These are phyloP conservation scores for Saccharum spontaneum DNA, from an alignment of 176 grass and related monocot species.

Conservation along the genomic window DNA sequence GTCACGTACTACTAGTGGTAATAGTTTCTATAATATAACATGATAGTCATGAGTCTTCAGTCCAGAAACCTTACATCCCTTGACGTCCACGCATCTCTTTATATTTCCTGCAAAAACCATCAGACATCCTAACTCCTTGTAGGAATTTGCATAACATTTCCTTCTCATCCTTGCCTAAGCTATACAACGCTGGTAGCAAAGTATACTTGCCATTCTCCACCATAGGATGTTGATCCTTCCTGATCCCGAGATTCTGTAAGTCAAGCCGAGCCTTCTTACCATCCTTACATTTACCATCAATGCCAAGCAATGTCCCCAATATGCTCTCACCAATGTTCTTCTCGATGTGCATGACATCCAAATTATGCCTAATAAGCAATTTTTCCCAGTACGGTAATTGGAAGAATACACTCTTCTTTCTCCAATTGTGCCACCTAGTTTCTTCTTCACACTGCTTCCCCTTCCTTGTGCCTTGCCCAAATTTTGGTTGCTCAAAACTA, in stretches of 20 bases:
- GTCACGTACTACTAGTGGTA: background rate
- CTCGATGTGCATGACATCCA: constrained; percentile 27
- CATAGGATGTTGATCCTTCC: background rate
- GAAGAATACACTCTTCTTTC: background rate
- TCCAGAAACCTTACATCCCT: background rate
- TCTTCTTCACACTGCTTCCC: background rate
- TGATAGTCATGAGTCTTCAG: constrained; percentile 32
- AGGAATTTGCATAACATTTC: background rate
- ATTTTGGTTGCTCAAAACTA: background rate
- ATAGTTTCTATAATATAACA: constrained; percentile 20
- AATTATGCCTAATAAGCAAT: background rate
- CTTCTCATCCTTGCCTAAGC: constrained; percentile 5
- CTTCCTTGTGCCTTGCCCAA: background rate
- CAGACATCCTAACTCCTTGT: background rate
- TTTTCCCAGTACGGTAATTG: background rate
- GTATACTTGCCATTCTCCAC: constrained; percentile 9
- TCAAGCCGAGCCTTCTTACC: background rate
- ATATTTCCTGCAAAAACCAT: constrained; percentile 24
- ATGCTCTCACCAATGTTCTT: constrained; percentile 13
- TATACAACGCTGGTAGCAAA: background rate
- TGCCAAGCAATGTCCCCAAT: constrained; percentile 13
- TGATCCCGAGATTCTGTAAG: background rate
- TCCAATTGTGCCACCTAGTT: background rate
- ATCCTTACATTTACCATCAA: background rate
- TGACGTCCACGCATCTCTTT: background rate